phyloP scores from a whole-genome alignment of 768 basidiomycete genomes.

The Suillus sp. region DNA sequence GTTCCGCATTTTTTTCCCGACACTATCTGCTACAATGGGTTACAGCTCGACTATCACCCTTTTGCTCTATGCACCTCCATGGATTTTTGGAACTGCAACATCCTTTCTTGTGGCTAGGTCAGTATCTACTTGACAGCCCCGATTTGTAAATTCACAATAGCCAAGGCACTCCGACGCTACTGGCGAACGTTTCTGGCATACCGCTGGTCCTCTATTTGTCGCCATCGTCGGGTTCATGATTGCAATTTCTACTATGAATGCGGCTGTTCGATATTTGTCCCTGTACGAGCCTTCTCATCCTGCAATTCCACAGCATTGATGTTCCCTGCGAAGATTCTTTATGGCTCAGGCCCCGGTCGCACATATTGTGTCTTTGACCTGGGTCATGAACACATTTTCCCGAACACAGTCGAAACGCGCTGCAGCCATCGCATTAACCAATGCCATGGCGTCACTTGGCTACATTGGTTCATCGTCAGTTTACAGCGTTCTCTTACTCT shows the following conservation, averaged over 20 bases:
- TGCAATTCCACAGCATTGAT: neutral
- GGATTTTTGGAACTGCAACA: slow-evolving; percentile 57
- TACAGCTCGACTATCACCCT: slow-evolving; percentile 62
- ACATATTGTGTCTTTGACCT: slow-evolving; percentile 61
- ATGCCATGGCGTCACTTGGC: slow-evolving; percentile 76
- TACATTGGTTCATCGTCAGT: slow-evolving; percentile 81
- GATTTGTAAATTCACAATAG: slow-evolving; percentile 9
- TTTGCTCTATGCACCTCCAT: slow-evolving; percentile 77
- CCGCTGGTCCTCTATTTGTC: slow-evolving; percentile 49
- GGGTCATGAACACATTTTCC: slow-evolving; percentile 61
- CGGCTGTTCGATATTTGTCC: slow-evolving; percentile 61
- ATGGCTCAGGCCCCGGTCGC: slow-evolving; percentile 74
- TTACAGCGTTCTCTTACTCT: slow-evolving; percentile 11
- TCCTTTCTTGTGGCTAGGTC: slow-evolving; percentile 59
- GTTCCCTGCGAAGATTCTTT: slow-evolving; percentile 52
- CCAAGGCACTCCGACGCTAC: slow-evolving; percentile 68
- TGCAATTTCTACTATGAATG: slow-evolving; percentile 62
- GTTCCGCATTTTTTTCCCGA: slow-evolving; percentile 82
- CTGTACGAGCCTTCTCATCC: slow-evolving; percentile 42
- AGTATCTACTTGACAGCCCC: neutral
- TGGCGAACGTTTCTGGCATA: slow-evolving; percentile 75
- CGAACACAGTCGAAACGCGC: slow-evolving; percentile 81
- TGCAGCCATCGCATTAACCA: slow-evolving; percentile 79
- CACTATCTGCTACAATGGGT: slow-evolving; percentile 71
- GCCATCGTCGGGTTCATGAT: slow-evolving; percentile 73